Evolutionary conservation across 176 grass and related monocot species (phyloP).

Genomic region (Stipa capillata): DNA sequence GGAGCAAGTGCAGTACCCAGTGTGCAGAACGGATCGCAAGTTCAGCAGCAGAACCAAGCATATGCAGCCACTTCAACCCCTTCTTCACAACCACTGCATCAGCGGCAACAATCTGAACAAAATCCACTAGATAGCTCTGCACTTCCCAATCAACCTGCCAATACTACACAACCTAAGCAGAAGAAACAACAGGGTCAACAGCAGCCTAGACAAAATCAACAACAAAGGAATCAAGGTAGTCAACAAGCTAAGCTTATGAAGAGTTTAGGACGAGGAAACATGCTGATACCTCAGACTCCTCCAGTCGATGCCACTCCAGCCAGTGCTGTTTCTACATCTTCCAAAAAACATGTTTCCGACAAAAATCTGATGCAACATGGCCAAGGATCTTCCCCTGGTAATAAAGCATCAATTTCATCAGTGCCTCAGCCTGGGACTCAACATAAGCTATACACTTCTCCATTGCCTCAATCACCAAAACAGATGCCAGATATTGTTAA

Average conservation of each 20-base stretch:
- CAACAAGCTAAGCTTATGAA: conserved; percentile 81
- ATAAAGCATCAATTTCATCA: conserved; percentile 16
- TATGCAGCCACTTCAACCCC: conserved; percentile 20
- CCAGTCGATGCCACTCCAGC: conserved; percentile 25
- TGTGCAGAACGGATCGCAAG: conserved; percentile 36
- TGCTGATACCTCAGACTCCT: conserved; percentile 50
- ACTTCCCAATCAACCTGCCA: conserved; percentile 33
- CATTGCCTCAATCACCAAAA: conserved; percentile 41
- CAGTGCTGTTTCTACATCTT: conserved; percentile 21
- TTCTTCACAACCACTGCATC: conserved; percentile 40
- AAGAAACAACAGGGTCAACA: conserved; percentile 58
- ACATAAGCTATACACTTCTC: conserved; percentile 43
- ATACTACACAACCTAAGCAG: conserved; percentile 38
- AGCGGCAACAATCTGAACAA: conserved; percentile 31
- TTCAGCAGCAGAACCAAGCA: conserved; percentile 34
- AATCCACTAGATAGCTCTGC: conserved; percentile 8
- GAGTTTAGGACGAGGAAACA: conserved; percentile 71
- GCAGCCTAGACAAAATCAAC: conserved; percentile 58
- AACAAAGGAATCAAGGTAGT: conserved; percentile 66
- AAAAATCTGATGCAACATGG: conserved; percentile 49
- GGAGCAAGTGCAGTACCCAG: conserved; percentile 26
- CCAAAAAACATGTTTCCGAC: conserved; percentile 46
- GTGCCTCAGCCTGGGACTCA: conserved; percentile 46
- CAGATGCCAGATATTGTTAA: conserved; percentile 34
- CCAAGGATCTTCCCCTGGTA: conserved; percentile 27